Percentiles rank a stretch among this genome's conserved stretches.
Conservation (phyloP, 2,329 filamentous ascomycete species). For the Colletotrichum neosansevieriae region DNA sequence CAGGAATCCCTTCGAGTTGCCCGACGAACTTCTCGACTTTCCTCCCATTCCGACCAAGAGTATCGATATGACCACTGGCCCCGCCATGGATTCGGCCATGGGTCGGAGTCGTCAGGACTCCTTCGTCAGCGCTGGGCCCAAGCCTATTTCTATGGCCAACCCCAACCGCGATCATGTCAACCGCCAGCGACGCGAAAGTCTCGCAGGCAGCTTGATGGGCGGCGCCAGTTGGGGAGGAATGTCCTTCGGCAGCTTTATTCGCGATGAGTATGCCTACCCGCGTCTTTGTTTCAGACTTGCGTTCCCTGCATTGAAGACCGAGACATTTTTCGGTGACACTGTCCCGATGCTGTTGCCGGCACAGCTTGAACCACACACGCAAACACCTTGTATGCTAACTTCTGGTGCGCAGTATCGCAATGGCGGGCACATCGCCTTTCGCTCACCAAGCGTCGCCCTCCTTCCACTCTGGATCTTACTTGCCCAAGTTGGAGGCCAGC, state of each 20-base stretch:
- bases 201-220: constrained; percentile 75
- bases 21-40: constrained; percentile 46
- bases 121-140: constrained; percentile 73
- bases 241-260: constrained; percentile 95
- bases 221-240: constrained; percentile 98
- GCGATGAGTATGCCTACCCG: constrained; percentile 84
- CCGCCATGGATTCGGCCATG: constrained; percentile 68
- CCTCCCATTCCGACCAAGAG: constrained; percentile 44
- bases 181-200: constrained; percentile 70
- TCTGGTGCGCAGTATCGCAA: constrained; percentile 77
- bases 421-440: constrained; percentile 96
- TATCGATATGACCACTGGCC: constrained; percentile 69
- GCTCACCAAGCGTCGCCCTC: constrained; percentile 86
- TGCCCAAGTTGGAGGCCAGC: constrained; percentile 95
- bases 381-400: constrained; percentile 13
- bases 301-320: not conserved
- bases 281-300: constrained; percentile 36
- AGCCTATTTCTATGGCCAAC: constrained; percentile 76
- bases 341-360: constrained; percentile 7
- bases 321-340: constrained; percentile 10
- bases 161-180: constrained; percentile 70
- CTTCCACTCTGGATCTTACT: constrained; percentile 95
- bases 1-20: constrained; percentile 44
- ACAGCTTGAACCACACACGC: not conserved
- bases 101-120: constrained; percentile 73